A percentile compares a stretch with the other conserved stretches of the same genome.
These are phyloP conservation scores for Talaromyces adpressus DNA, from an alignment of 495 filamentous ascomycete species.

Conservation along the genomic window DNA sequence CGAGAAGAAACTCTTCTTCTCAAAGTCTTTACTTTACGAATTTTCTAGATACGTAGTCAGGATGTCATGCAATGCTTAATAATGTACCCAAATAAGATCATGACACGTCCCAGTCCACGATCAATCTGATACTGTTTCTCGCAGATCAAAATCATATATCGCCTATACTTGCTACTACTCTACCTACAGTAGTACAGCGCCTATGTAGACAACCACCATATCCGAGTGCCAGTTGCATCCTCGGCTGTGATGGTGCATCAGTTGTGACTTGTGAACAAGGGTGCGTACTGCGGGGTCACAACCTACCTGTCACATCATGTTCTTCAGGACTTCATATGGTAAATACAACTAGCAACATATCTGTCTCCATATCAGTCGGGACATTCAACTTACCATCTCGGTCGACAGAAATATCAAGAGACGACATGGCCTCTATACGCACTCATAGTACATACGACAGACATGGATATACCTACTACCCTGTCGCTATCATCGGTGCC, in stretches of 20 bases:
- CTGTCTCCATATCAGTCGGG: neutral
- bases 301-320: neutral
- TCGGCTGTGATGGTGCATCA: neutral
- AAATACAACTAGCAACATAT: neutral
- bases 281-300: neutral
- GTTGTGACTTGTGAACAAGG: too few relatives aligned
- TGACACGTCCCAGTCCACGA: too few relatives aligned
- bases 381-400: neutral
- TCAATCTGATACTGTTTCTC: too few relatives aligned
- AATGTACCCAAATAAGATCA: too few relatives aligned
- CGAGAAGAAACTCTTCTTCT: too few relatives aligned
- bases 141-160: too few relatives aligned
- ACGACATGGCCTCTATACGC: slow-evolving; percentile 2
- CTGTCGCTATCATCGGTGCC: slow-evolving; percentile 48
- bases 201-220: neutral
- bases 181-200: neutral
- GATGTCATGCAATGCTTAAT: too few relatives aligned
- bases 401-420: neutral
- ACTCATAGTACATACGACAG: slow-evolving; percentile 39
- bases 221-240: neutral
- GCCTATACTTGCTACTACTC: too few relatives aligned
- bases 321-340: neutral
- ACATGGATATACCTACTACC: slow-evolving; percentile 49
- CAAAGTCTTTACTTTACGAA: too few relatives aligned
- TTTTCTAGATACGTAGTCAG: too few relatives aligned